Base-by-base conservation (phyloP, 2,329 filamentous ascomycete genomes). In the Pestalotiopsis sp. region DNA sequence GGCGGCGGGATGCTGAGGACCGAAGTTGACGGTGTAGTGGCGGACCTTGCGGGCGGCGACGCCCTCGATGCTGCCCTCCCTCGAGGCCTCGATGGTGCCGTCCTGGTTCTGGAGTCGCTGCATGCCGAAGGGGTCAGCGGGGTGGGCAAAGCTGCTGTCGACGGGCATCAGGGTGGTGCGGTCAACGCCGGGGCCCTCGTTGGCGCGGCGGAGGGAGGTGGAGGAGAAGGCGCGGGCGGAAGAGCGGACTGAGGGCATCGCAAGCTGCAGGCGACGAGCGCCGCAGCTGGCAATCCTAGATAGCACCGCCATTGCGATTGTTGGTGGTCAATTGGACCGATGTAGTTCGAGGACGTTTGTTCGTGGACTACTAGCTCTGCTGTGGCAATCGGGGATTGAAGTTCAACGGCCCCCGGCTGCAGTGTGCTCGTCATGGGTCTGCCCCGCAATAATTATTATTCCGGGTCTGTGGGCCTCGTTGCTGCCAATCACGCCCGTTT, bases 21-120 rank as follows among this genome's bases (percentile, higher is more conserved):
- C 96, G 78, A 99, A 99, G 87, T 99, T 99, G 86, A 99, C 95
- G 6, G 96, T 99, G 85, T 99, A 99, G 85, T 99, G 96, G 74
- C 96, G 91, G 80, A 99, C 92, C 88, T 98, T 98, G 82, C 95
- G 92, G 59, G 45, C 45, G 45, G 45, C 45, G 45, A 52, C 45
- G 83, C 84, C 81, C 72, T 79, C 81, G 71, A 88, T 80, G 68
- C 82, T 83, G 75, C 82, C 84, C 73, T 87, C 84, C 74, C 80
- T 79, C 72, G 80, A 78, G 76, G 84, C 83, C 75, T 87, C 83
- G 72, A 82, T 79, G 71, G 76, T 74, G 70, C 81, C 80, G 68
- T 81, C 79, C 61, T 81, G 76, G 66, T 78, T 75, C 72, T 85
- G 83, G 66, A 82, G 75, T 75, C 81, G 77, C 73, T 82, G 73